Evolutionary conservation across 768 basidiomycete species (phyloP).

Genomic region (Peribolospora baueri): DNA sequence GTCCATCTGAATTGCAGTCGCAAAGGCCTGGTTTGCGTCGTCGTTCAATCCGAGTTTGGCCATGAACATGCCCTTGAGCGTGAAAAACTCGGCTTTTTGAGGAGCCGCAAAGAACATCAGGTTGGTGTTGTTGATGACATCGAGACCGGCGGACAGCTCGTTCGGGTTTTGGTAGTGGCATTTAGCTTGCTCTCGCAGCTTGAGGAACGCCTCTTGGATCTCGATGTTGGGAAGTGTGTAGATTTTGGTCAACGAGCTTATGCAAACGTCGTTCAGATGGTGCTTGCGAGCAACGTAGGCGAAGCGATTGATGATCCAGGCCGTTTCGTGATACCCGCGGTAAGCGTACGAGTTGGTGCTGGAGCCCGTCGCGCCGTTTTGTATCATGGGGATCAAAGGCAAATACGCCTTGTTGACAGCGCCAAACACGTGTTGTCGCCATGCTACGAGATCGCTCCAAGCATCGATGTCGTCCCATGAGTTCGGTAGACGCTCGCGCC

Average conservation of each 20-base stretch:
- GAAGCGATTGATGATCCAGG: slow-evolving; percentile 99
- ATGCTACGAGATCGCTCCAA: slow-evolving; percentile 97
- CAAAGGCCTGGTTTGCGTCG: slow-evolving; percentile 75
- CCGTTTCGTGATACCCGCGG: slow-evolving; percentile 93
- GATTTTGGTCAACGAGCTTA: slow-evolving; percentile 80
- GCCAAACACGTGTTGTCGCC: slow-evolving; percentile 94
- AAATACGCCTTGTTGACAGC: slow-evolving; percentile 91
- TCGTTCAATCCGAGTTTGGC: slow-evolving; percentile 52
- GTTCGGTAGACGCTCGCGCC: slow-evolving; percentile 90
- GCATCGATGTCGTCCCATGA: slow-evolving; percentile 91
- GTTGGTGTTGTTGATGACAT: slow-evolving; percentile 99
- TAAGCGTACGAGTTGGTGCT: slow-evolving; percentile 52
- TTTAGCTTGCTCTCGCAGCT: slow-evolving; percentile 90
- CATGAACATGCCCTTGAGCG: slow-evolving; percentile 95
- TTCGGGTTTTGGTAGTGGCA: slow-evolving; percentile 91
- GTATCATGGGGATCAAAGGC: slow-evolving; percentile 41
- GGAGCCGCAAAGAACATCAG: slow-evolving; percentile 81
- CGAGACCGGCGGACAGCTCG: slow-evolving; percentile 76
- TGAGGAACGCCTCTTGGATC: slow-evolving; percentile 97
- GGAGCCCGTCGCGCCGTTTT: slow-evolving; percentile 19
- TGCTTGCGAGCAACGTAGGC: slow-evolving; percentile 97
- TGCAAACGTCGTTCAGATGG: slow-evolving; percentile 84
- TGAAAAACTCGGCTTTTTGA: slow-evolving; percentile 97
- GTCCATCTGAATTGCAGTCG: slow-evolving; percentile 87
- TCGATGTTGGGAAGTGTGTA: slow-evolving; percentile 98